Conservation (phyloP, 257 asterid genomes). For the Ehretia macrophylla region DNA sequence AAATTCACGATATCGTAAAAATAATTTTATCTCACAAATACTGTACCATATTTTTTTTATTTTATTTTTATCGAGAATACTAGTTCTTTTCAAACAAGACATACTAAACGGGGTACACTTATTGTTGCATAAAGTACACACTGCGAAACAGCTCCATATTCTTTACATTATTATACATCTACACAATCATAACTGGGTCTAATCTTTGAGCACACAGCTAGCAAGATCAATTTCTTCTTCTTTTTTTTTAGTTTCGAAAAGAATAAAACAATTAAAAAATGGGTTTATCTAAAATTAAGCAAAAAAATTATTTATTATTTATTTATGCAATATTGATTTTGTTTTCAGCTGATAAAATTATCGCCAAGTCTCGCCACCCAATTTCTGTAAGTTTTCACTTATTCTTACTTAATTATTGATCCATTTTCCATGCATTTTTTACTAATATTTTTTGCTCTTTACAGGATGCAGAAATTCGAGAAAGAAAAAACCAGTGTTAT, state of each 20-base stretch:
- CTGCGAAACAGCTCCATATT: not conserved
- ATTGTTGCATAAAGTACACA: not conserved
- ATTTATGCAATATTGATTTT: constrained; percentile 23
- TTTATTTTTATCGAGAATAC: no score
- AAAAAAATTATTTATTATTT: not conserved
- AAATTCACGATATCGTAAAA: no score
- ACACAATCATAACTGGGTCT: not conserved
- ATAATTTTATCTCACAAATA: no score
- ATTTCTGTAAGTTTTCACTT: constrained; percentile 50
- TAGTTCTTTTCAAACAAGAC: no score
- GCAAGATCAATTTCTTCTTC: not conserved
- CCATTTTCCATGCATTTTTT: not conserved
- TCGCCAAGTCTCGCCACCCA: constrained; percentile 68
- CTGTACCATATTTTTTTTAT: no score
- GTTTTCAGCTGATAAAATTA: constrained; percentile 30
- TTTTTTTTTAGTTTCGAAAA: no score
- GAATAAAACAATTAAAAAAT: not conserved
- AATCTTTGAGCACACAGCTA: not conserved
- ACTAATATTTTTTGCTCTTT: constrained; percentile 1
- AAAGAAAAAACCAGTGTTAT: constrained; percentile 75
- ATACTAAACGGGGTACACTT: not conserved
- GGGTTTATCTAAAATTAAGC: constrained; percentile 9
- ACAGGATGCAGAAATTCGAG: constrained; percentile 65
- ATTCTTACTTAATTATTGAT: constrained; percentile 1
- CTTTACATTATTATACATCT: not conserved